These are phyloP conservation scores for Dactylellina haptotyla DNA, from an alignment of 2,329 filamentous ascomycete species.

Conservation along the genomic window DNA sequence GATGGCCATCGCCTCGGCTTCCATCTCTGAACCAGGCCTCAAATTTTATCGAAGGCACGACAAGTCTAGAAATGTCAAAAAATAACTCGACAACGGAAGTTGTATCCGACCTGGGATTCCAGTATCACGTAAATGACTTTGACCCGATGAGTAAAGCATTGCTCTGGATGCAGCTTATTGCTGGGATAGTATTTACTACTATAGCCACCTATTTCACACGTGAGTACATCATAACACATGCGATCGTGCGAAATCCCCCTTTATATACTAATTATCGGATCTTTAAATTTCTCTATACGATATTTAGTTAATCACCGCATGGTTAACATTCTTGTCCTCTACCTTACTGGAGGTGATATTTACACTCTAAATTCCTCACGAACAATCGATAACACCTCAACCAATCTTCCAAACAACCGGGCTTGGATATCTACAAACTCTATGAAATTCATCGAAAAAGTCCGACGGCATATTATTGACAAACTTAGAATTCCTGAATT, in stretches of 20 bases:
- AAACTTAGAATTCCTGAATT: constrained; percentile 29
- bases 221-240: background rate
- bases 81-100: background rate
- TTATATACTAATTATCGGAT: background rate
- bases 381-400: constrained; percentile 32
- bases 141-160: constrained; percentile 30
- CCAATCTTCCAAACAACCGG: constrained; percentile 35
- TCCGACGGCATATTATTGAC: constrained; percentile 16
- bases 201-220: constrained; percentile 42
- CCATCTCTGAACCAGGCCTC: background rate
- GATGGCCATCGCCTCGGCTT: constrained; percentile 34
- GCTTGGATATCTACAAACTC: constrained; percentile 43
- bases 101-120: background rate
- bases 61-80: background rate
- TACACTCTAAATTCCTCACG: constrained; percentile 28
- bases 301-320: constrained; percentile 44
- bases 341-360: constrained; percentile 27
- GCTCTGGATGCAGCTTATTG: constrained; percentile 51
- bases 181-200: constrained; percentile 40
- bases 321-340: constrained; percentile 34
- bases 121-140: background rate
- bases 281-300: background rate
- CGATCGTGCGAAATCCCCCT: background rate
- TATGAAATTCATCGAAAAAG: constrained; percentile 48
- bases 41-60: background rate